Conservation (phyloP, 2,329 filamentous ascomycete genomes). For the Venturia pyrina region DNA sequence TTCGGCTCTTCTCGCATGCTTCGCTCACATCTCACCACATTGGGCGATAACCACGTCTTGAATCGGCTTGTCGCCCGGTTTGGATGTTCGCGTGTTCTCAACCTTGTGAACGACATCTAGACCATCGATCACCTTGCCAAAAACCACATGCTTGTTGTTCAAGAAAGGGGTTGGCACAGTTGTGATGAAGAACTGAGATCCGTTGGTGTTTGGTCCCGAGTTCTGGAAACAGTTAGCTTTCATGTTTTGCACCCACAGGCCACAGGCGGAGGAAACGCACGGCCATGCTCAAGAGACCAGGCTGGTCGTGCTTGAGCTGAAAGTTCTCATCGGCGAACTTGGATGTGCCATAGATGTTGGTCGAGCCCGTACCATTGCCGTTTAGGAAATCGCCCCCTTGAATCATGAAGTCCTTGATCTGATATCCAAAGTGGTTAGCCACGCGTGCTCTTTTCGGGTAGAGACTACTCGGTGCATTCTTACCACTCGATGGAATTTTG, state of each 20-base stretch:
- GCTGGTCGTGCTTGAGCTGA: conserved; percentile 61
- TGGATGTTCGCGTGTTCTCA: conserved; percentile 77
- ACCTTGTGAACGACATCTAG: conserved; percentile 89
- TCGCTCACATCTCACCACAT: conserved; percentile 78
- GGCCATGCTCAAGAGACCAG: conserved; percentile 86
- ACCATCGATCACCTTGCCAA: conserved; percentile 80
- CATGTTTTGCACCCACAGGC: neutral
- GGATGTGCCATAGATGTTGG: conserved; percentile 76
- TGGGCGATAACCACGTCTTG: conserved; percentile 75
- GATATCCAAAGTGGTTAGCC: neutral
- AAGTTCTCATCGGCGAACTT: conserved; percentile 91
- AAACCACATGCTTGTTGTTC: conserved; percentile 90
- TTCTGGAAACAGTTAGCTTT: conserved; percentile 45
- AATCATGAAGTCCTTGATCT: conserved; percentile 97
- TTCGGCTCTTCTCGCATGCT: neutral
- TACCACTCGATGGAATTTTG: conserved; percentile 89
- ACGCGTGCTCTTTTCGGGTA: neutral
- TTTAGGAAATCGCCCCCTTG: conserved; percentile 95
- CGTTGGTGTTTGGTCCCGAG: conserved; percentile 84
- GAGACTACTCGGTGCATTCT: conserved; percentile 22
- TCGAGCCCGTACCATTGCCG: conserved; percentile 81
- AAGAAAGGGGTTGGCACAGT: conserved; percentile 79
- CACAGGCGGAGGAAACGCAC: conserved; percentile 41
- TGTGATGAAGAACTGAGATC: conserved; percentile 96
- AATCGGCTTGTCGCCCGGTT: conserved; percentile 67